These are phyloP conservation scores for Silene latifolia DNA, from an alignment of 148 eudicot genomes.

Conservation along the genomic window DNA sequence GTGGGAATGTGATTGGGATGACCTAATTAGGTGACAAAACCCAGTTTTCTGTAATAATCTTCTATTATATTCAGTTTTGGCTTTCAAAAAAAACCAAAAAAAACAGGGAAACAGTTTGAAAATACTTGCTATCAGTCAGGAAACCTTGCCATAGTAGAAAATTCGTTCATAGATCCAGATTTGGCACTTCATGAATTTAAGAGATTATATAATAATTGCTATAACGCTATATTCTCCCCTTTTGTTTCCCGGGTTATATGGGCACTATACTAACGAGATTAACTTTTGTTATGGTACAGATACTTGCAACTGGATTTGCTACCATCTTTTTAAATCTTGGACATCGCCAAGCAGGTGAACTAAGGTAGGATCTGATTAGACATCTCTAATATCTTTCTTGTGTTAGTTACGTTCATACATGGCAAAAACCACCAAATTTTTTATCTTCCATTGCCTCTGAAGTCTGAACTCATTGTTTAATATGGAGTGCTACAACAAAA, in stretches of 20 bases:
- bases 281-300: slow-evolving; percentile 38
- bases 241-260: not conserved
- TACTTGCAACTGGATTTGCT: slow-evolving; percentile 90
- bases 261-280: not conserved
- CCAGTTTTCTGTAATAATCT: not conserved
- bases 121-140: not conserved
- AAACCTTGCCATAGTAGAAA: not conserved
- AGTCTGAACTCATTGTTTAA: not conserved
- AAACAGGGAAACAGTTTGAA: not conserved
- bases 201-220: not conserved
- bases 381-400: not conserved
- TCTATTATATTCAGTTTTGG: not conserved
- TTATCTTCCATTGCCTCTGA: not conserved
- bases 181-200: not conserved
- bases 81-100: too few species aligned
- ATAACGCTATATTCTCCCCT: not conserved
- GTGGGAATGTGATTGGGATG: not conserved
- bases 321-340: slow-evolving; percentile 89
- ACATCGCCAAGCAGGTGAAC: slow-evolving; percentile 76
- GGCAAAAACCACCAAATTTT: not conserved
- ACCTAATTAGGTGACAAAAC: not conserved
- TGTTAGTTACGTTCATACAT: not conserved
- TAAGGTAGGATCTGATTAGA: slow-evolving; percentile 46
- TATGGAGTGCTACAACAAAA: not conserved
- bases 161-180: too few species aligned